phyloP scores from a whole-genome alignment of 129 eudicot species.

The Lonicera japonica region DNA sequence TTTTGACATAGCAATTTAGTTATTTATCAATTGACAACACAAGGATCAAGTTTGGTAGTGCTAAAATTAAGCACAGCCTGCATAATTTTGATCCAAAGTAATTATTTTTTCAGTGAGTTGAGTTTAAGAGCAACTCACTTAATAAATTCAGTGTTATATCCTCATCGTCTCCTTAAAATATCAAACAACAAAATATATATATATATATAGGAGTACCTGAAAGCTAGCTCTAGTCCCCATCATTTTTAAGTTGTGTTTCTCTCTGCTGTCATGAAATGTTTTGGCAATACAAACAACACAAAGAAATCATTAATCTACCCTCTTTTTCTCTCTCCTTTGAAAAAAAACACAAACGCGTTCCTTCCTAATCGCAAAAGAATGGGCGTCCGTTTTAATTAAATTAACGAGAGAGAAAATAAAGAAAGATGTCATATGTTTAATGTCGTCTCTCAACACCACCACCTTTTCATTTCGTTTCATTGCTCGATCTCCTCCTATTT shows the following conservation, averaged over 20 bases:
- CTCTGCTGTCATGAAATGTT: background rate
- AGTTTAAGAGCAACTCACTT: no score
- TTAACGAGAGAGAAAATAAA: background rate
- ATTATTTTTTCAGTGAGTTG: no score
- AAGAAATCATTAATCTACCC: background rate
- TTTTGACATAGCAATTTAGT: no score
- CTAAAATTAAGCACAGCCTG: no score
- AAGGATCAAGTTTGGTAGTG: no score
- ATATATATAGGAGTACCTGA: no score
- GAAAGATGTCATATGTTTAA: background rate
- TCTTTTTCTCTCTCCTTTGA: background rate
- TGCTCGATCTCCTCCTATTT: background rate
- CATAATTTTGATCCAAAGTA: no score
- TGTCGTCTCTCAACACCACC: slow-evolving; percentile 2
- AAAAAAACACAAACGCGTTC: background rate
- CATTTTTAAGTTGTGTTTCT: background rate
- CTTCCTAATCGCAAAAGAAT: background rate
- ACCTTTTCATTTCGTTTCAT: background rate
- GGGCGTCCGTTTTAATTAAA: background rate
- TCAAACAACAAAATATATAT: no score
- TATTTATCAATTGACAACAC: no score
- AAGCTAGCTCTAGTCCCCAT: background rate
- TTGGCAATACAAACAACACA: background rate
- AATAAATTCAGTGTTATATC: no score
- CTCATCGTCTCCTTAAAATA: no score